These are phyloP conservation scores for Trichoderma sp. DNA, from an alignment of 2,329 filamentous ascomycete genomes.

Conservation along the genomic window DNA sequence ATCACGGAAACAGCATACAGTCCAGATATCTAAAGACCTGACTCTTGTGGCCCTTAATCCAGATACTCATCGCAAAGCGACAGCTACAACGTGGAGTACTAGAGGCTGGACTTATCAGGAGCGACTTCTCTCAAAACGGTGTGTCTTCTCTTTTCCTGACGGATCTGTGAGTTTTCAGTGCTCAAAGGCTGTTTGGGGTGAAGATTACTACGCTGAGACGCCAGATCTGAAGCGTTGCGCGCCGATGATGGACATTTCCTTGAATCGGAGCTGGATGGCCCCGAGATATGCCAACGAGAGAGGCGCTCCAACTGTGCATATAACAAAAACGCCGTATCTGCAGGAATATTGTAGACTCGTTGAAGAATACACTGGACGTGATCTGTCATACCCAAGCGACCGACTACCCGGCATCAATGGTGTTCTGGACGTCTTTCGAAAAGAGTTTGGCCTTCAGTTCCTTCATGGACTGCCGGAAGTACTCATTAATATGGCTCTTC, in stretches of 20 bases:
- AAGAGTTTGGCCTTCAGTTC: not conserved
- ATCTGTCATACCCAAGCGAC: conserved; percentile 15
- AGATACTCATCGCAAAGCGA: not conserved
- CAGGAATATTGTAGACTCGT: conserved; percentile 7
- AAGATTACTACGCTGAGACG: conserved; percentile 7
- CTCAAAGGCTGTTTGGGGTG: conserved; percentile 12
- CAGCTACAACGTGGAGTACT: conserved; percentile 1
- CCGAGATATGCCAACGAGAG: not conserved
- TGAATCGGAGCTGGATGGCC: conserved; percentile 16
- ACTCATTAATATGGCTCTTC: conserved; percentile 4
- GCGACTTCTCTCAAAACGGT: conserved; percentile 10
- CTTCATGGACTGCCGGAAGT: conserved; percentile 1
- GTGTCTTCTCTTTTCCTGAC: conserved; percentile 10
- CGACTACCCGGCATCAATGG: conserved; percentile 1
- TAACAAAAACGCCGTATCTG: not conserved
- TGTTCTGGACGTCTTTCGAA: conserved; percentile 1
- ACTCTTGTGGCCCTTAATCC: conserved; percentile 6
- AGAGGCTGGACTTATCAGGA: conserved; percentile 18
- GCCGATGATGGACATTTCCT: conserved; percentile 11
- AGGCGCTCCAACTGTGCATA: conserved; percentile 9
- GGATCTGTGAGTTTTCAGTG: conserved; percentile 14
- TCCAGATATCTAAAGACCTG: not conserved
- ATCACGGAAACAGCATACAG: not conserved
- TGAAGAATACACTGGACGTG: conserved; percentile 5
- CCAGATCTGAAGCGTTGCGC: conserved; percentile 1